These are phyloP conservation scores for Zygosaccharomyces gambellarensis DNA, from an alignment of 805 yeast species.

Conservation along the genomic window DNA sequence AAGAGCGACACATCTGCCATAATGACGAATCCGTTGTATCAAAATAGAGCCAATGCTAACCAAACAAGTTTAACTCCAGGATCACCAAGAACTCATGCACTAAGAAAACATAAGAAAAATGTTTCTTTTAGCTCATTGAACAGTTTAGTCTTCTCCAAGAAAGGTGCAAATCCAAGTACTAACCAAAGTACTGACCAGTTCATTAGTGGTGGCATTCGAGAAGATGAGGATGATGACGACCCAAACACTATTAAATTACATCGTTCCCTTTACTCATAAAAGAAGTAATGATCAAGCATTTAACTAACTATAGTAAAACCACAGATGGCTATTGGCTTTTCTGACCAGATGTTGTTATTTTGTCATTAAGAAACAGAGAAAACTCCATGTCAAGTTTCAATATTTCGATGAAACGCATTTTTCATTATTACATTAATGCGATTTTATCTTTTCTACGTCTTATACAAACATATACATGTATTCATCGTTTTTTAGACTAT, in stretches of 20 bases:
- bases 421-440: no score
- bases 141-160: constrained; percentile 34
- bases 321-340: background rate
- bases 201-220: constrained; percentile 30
- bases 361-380: background rate
- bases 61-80: constrained; percentile 19
- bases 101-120: constrained; percentile 33
- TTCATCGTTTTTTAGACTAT: background rate
- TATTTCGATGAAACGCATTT: no score
- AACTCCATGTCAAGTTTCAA: no score
- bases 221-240: constrained; percentile 22
- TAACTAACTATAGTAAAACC: background rate
- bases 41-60: constrained; percentile 21
- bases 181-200: constrained; percentile 24
- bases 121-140: constrained; percentile 35
- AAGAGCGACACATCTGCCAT: constrained; percentile 8
- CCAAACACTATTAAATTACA: constrained; percentile 25
- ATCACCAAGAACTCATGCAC: constrained; percentile 25
- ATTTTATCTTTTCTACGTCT: no score
- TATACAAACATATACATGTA: background rate
- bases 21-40: constrained; percentile 16
- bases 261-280: constrained; percentile 29
- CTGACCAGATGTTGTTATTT: background rate
- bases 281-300: background rate
- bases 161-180: constrained; percentile 20